Conservation (phyloP, 2,329 filamentous ascomycete species). For the Pseudocercospora musae region DNA sequence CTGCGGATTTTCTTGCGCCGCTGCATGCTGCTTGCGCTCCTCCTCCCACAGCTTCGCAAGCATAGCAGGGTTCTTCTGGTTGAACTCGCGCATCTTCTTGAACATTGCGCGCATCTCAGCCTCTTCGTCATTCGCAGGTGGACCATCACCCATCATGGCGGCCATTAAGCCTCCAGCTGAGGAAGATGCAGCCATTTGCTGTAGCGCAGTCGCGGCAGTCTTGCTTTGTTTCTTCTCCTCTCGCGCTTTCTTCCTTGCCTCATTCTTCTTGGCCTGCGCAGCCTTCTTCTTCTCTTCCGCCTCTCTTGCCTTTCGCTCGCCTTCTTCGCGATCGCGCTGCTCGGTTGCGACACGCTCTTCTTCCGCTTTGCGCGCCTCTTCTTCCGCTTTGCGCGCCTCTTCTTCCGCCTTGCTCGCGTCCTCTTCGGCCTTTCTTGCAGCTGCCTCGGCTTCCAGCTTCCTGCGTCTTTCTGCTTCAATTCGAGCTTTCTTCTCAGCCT, state of each 20-base stretch:
- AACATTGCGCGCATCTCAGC: constrained; percentile 54
- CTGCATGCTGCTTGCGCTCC: constrained; percentile 39
- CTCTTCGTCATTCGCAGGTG: constrained; percentile 42
- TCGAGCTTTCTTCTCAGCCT: constrained; percentile 43
- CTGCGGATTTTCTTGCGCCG: constrained; percentile 6
- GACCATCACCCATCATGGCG: constrained; percentile 20
- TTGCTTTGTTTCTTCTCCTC: constrained; percentile 31
- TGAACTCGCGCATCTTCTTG: constrained; percentile 57
- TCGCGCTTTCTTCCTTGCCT: constrained; percentile 31
- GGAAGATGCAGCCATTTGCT: constrained; percentile 24
- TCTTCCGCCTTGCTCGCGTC: constrained; percentile 32
- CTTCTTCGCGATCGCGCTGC: constrained; percentile 25
- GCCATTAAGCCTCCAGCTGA: constrained; percentile 17
- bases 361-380: constrained; percentile 29
- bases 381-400: constrained; percentile 28
- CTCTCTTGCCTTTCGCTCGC: constrained; percentile 21
- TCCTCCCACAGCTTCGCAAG: constrained; percentile 57
- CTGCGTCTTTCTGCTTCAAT: constrained; percentile 32
- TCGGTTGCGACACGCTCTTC: constrained; percentile 26
- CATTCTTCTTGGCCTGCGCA: constrained; percentile 27
- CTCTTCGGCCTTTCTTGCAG: constrained; percentile 35
- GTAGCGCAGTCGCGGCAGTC: constrained; percentile 29
- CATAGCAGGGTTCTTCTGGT: constrained; percentile 52
- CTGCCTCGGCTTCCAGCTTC: constrained; percentile 32
- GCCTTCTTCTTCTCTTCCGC: constrained; percentile 28